phyloP scores from a whole-genome alignment of 164 flowering plant species.

The Santalum album region DNA sequence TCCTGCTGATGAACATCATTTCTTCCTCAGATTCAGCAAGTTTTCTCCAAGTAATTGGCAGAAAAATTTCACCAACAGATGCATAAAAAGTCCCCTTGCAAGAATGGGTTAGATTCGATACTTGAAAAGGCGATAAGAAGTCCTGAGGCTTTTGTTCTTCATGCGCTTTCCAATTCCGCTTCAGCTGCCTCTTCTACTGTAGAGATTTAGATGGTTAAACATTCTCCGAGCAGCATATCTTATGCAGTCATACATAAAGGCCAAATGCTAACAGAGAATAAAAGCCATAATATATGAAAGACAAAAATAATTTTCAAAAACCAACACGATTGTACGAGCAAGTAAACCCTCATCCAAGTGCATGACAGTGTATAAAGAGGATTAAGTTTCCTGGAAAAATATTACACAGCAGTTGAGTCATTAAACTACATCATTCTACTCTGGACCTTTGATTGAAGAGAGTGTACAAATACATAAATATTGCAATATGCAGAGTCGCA shows the following conservation, averaged over 20 bases:
- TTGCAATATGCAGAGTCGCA: too few species aligned
- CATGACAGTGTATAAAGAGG: not conserved
- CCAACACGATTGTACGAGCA: too few species aligned
- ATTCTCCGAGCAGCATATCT: not conserved
- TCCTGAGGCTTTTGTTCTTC: conserved; percentile 27
- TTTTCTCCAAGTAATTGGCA: conserved; percentile 27
- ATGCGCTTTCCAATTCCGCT: conserved; percentile 55
- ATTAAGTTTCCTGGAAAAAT: too few species aligned
- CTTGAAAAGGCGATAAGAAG: conserved; percentile 39
- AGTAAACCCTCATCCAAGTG: not conserved
- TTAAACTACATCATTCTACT: too few species aligned
- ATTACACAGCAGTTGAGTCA: too few species aligned
- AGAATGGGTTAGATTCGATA: conserved; percentile 22
- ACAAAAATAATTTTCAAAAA: too few species aligned
- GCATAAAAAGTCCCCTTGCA: conserved; percentile 50
- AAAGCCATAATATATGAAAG: not conserved
- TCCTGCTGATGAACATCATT: conserved; percentile 54
- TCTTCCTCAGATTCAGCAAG: conserved; percentile 32
- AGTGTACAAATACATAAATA: too few species aligned
- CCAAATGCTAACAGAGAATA: not conserved
- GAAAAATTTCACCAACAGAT: conserved; percentile 53
- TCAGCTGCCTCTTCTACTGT: conserved; percentile 13
- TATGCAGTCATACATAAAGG: too few species aligned
- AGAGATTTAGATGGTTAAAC: conserved; percentile 5
- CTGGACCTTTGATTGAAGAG: too few species aligned